Conservation (phyloP, 2,329 filamentous ascomycete genomes). For the Colletotrichum spinosum region DNA sequence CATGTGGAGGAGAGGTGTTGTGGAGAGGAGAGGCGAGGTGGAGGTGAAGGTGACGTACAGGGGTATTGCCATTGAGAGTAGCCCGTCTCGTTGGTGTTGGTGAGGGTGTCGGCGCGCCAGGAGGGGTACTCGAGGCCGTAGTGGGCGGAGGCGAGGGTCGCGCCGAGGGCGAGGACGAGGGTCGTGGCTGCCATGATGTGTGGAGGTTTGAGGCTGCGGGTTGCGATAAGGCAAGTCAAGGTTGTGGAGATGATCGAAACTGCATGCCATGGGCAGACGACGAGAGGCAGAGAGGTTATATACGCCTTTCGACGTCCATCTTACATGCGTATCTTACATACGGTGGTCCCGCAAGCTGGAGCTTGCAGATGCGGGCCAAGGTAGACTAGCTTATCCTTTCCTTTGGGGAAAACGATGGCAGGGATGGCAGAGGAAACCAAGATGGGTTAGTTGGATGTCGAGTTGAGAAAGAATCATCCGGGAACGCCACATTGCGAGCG, state of each 20-base stretch:
- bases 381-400: no score
- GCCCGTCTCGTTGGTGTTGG: slow-evolving; percentile 47
- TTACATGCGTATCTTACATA: no score
- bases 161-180: slow-evolving; percentile 48
- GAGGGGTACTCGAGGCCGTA: slow-evolving; percentile 60
- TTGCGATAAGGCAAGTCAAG: background rate
- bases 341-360: no score
- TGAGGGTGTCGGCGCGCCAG: slow-evolving; percentile 62
- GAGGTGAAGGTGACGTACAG: slow-evolving; percentile 53
- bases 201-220: background rate
- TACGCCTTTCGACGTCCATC: no score
- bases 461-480: background rate
- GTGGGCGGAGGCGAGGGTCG: slow-evolving; percentile 57
- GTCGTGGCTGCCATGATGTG: slow-evolving; percentile 48
- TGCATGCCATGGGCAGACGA: no score
- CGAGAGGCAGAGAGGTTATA: no score
- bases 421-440: no score
- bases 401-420: no score
- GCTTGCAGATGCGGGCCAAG: no score
- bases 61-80: slow-evolving; percentile 64
- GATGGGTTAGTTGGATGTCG: no score
- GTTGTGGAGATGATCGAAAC: no score
- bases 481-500: slow-evolving; percentile 19
- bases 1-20: background rate
- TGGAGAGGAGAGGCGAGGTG: slow-evolving; percentile 9